These are phyloP conservation scores for Calonectria pteridis DNA, from an alignment of 2,329 filamentous ascomycete genomes.

Conservation along the genomic window DNA sequence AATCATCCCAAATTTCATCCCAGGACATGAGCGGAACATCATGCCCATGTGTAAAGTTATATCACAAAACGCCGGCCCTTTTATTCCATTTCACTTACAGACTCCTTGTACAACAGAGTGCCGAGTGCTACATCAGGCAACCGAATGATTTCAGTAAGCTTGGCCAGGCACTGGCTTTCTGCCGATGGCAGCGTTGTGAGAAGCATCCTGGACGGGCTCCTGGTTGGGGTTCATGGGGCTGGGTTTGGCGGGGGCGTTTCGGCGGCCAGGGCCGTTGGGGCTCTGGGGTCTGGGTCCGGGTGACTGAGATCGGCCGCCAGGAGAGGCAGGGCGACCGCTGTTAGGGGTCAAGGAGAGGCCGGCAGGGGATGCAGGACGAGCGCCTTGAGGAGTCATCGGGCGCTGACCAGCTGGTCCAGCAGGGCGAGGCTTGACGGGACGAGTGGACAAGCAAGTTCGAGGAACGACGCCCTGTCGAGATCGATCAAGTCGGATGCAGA, in stretches of 20 bases:
- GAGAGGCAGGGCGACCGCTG: conserved; percentile 47
- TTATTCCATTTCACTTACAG: conserved; percentile 40
- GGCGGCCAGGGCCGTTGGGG: conserved; percentile 56
- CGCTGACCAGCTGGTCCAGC: conserved; percentile 49
- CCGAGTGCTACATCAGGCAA: conserved; percentile 31
- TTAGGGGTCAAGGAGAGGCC: conserved; percentile 45
- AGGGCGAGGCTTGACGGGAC: conserved; percentile 87
- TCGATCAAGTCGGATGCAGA: conserved; percentile 91
- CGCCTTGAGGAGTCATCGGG: conserved; percentile 38
- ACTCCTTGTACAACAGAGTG: conserved; percentile 31
- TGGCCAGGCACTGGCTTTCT: conserved; percentile 70
- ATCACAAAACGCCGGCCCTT: conserved; percentile 48
- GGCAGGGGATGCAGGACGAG: conserved; percentile 55
- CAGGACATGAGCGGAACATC: conserved; percentile 41
- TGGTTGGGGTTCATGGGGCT: conserved; percentile 61
- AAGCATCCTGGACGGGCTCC: conserved; percentile 48
- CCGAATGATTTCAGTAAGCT: conserved; percentile 54
- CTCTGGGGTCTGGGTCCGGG: conserved; percentile 53
- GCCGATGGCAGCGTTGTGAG: conserved; percentile 57
- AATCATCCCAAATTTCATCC: conserved; percentile 42
- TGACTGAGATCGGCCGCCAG: conserved; percentile 42
- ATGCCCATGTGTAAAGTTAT: conserved; percentile 38
- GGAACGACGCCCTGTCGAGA: conserved; percentile 94
- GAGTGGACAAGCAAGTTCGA: conserved; percentile 91
- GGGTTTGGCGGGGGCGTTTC: conserved; percentile 58